Conservation (phyloP, 2,329 filamentous ascomycete genomes). For the Ampelomyces quisqualis region DNA sequence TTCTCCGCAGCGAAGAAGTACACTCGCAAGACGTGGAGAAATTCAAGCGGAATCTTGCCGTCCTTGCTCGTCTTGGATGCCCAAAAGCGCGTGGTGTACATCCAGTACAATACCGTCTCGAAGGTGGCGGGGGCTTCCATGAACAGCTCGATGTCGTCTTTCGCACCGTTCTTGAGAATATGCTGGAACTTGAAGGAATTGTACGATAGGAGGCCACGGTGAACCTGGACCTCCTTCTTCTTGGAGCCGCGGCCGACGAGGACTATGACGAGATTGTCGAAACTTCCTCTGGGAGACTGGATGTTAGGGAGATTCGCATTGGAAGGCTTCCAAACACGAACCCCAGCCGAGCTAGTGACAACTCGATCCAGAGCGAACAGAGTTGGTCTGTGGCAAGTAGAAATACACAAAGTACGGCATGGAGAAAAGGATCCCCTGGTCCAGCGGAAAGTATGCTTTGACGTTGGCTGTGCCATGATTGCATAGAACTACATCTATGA, state of each 20-base stretch:
- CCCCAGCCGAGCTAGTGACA: no score
- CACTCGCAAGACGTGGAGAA: neutral
- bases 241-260: neutral
- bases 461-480: neutral
- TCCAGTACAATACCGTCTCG: slow-evolving; percentile 1
- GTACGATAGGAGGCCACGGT: neutral
- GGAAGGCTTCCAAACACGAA: neutral
- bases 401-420: no score
- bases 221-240: slow-evolving; percentile 1
- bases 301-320: no score
- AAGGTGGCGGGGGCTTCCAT: neutral
- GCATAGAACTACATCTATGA: neutral
- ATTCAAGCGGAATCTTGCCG: neutral
- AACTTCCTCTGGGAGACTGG: neutral
- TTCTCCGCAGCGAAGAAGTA: neutral
- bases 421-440: neutral
- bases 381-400: no score
- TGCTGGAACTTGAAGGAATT: neutral
- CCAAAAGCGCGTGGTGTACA: slow-evolving; percentile 1
- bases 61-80: neutral
- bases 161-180: neutral
- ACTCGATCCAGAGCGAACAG: no score
- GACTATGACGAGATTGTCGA: neutral
- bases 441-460: neutral
- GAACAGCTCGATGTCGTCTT: neutral